These are phyloP conservation scores for Phytophthora quininea DNA, from an alignment of 352 stramenopile species.

Conservation along the genomic window DNA sequence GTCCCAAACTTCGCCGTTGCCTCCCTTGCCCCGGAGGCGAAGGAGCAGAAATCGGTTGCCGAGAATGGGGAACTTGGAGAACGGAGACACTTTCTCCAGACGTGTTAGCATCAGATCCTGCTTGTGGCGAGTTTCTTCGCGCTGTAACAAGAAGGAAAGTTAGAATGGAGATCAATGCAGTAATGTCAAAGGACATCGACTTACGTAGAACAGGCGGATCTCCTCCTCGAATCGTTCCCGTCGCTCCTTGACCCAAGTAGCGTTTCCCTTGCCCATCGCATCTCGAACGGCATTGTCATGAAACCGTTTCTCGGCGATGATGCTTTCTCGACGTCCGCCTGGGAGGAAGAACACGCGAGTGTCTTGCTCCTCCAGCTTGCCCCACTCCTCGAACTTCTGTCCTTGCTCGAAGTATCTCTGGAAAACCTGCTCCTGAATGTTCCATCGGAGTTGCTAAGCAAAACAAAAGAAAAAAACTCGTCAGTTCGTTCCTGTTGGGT, in stretches of 20 bases:
- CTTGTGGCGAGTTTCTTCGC: slow-evolving; percentile 78
- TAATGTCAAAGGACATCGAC: slow-evolving; percentile 20
- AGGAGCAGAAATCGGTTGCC: slow-evolving; percentile 72
- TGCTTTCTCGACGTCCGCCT: slow-evolving; percentile 60
- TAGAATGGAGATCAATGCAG: not conserved
- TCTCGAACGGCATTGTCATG: slow-evolving; percentile 69
- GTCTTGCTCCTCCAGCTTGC: slow-evolving; percentile 57
- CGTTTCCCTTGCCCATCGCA: slow-evolving; percentile 51
- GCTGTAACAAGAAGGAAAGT: slow-evolving; percentile 26
- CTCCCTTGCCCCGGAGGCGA: slow-evolving; percentile 70
- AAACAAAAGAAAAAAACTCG: slow-evolving; percentile 13
- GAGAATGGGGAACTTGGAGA: slow-evolving; percentile 76
- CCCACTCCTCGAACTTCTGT: slow-evolving; percentile 64
- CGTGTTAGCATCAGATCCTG: slow-evolving; percentile 76
- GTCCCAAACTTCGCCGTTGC: slow-evolving; percentile 84
- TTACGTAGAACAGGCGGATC: slow-evolving; percentile 66
- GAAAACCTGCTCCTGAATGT: slow-evolving; percentile 72
- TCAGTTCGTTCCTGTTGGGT: slow-evolving; percentile 8
- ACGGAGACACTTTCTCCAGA: slow-evolving; percentile 76
- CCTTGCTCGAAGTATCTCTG: slow-evolving; percentile 61
- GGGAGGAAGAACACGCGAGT: slow-evolving; percentile 67
- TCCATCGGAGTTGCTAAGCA: slow-evolving; percentile 65
- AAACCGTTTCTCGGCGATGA: slow-evolving; percentile 76
- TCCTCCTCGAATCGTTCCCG: slow-evolving; percentile 52
- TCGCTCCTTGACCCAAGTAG: slow-evolving; percentile 55